Percentiles rank a stretch among this genome's conserved stretches.
Evolutionary conservation across 2,329 filamentous ascomycete genomes (phyloP).

Genomic region (Cephalotrichum gorgonifer): DNA sequence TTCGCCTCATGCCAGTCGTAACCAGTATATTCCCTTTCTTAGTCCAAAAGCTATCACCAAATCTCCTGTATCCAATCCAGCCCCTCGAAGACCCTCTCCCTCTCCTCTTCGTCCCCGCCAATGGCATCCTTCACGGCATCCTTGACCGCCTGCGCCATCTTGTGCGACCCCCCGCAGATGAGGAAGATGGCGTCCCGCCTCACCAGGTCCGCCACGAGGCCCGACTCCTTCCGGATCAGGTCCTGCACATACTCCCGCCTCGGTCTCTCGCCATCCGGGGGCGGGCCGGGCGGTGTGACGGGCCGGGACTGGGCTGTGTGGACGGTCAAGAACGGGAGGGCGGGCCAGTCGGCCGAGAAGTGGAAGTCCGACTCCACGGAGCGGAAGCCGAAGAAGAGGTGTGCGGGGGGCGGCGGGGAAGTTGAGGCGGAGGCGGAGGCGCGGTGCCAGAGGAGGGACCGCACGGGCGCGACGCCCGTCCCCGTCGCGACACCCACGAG

Average conservation of each 20-base stretch:
- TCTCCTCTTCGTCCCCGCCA: slow-evolving; percentile 24
- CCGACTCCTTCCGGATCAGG: slow-evolving; percentile 32
- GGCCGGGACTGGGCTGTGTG: slow-evolving; percentile 5
- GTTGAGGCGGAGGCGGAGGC: slow-evolving; percentile 23
- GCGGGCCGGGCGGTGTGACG: slow-evolving; percentile 7
- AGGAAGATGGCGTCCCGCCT: slow-evolving; percentile 32
- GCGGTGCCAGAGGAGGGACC: slow-evolving; percentile 73
- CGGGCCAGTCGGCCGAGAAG: slow-evolving; percentile 66
- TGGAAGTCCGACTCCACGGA: slow-evolving; percentile 69
- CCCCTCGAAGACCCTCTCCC: slow-evolving; percentile 23
- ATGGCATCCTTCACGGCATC: slow-evolving; percentile 39
- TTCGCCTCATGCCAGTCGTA: background rate
- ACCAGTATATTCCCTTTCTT: background rate
- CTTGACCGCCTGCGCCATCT: slow-evolving; percentile 47
- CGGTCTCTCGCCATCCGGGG: slow-evolving; percentile 4
- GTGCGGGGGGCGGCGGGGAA: slow-evolving; percentile 12
- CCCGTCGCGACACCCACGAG: slow-evolving; percentile 74
- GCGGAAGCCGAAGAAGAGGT: slow-evolving; percentile 79
- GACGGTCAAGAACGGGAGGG: slow-evolving; percentile 3
- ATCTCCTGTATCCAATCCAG: slow-evolving; percentile 48
- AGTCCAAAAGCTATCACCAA: slow-evolving; percentile 28
- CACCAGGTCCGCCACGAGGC: slow-evolving; percentile 25
- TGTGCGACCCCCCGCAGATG: slow-evolving; percentile 46
- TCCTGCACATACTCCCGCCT: slow-evolving; percentile 40
- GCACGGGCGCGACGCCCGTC: slow-evolving; percentile 78